Evolutionary conservation across 2,329 filamentous ascomycete genomes (phyloP).

Genomic region (Colletotrichum musicola): DNA sequence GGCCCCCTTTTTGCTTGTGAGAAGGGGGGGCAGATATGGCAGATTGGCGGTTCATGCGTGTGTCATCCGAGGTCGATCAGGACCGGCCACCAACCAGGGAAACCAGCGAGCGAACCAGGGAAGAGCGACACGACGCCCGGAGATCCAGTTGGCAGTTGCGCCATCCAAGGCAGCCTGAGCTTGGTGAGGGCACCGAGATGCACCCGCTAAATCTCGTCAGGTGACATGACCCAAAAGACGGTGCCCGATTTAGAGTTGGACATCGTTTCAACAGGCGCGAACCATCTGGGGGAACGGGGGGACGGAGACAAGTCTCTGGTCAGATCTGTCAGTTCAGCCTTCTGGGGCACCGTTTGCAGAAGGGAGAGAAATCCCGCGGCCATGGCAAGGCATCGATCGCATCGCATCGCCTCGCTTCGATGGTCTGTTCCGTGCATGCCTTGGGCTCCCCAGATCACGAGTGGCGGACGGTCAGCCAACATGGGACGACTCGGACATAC

Average conservation of each 20-base stretch:
- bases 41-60: conserved; percentile 31
- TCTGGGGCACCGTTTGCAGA: conserved; percentile 19
- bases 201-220: conserved; percentile 6
- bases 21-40: conserved; percentile 1
- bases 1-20: conserved; percentile 22
- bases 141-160: neutral
- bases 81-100: conserved; percentile 7
- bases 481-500: conserved; percentile 34
- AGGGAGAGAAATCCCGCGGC: conserved; percentile 1
- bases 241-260: conserved; percentile 26
- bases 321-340: conserved; percentile 27
- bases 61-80: conserved; percentile 28
- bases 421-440: conserved; percentile 10
- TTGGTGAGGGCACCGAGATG: neutral
- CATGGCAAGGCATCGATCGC: neutral
- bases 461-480: conserved; percentile 18
- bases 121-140: conserved; percentile 2
- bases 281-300: conserved; percentile 22
- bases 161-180: no score
- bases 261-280: conserved; percentile 30
- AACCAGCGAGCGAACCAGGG: conserved; percentile 1
- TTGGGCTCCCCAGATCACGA: conserved; percentile 25
- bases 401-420: conserved; percentile 5
- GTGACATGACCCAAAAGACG: conserved; percentile 8
- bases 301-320: neutral